Percentiles rank a stretch among this genome's conserved stretches.
Conservation (phyloP, 2,329 filamentous ascomycete species). For the Periconia macrospinosa region DNA sequence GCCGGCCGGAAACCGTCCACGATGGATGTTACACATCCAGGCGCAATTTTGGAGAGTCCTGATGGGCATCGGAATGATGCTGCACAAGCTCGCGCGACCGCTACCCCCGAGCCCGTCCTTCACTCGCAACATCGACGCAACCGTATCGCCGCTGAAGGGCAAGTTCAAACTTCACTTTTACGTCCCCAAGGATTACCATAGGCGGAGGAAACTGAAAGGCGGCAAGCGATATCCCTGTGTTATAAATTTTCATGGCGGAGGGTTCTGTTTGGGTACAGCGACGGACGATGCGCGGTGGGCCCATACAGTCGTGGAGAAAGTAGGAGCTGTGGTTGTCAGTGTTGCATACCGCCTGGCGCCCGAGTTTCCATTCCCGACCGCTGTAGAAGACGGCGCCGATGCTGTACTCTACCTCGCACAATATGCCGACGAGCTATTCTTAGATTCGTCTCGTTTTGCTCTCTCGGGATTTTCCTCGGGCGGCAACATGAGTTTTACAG, state of each 20-base stretch:
- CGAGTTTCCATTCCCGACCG: constrained; percentile 63
- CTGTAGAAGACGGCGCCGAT: constrained; percentile 66
- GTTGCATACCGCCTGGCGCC: constrained; percentile 65
- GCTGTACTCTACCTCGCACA: constrained; percentile 61
- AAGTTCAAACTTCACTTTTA: constrained; percentile 63
- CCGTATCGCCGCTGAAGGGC: constrained; percentile 49
- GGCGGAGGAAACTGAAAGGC: constrained; percentile 44
- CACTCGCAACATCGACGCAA: constrained; percentile 57
- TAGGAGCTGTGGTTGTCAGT: constrained; percentile 61
- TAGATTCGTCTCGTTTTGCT: constrained; percentile 60
- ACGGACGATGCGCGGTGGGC: constrained; percentile 66
- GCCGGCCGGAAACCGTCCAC: constrained; percentile 41
- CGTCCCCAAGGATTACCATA: constrained; percentile 56
- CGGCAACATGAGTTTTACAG: constrained; percentile 64
- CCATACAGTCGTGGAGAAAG: constrained; percentile 56
- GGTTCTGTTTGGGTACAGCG: constrained; percentile 62
- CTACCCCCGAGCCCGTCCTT: constrained; percentile 64
- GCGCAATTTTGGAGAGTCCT: constrained; percentile 68
- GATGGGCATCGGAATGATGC: constrained; percentile 69
- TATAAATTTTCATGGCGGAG: constrained; percentile 67
- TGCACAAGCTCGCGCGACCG: constrained; percentile 65
- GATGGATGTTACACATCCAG: constrained; percentile 65
- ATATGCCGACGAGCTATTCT: constrained; percentile 57
- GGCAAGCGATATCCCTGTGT: constrained; percentile 58
- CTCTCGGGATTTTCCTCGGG: constrained; percentile 66